Evolutionary conservation across 306 rosid species (phyloP).

Genomic region (Arachis hypogaea): DNA sequence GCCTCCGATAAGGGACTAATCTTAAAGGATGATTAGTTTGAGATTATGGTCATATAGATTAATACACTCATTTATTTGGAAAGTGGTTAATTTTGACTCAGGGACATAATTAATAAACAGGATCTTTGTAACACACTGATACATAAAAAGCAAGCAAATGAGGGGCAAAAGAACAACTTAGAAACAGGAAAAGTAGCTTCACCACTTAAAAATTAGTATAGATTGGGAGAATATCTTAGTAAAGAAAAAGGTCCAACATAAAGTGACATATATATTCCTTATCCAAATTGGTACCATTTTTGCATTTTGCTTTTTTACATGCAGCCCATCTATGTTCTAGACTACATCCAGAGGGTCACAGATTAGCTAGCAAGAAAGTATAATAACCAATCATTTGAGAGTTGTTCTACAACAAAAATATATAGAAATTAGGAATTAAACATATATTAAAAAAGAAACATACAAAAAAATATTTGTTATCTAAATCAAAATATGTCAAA

Average conservation of each 20-base stretch:
- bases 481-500: too few species aligned
- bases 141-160: not conserved
- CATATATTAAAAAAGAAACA: too few species aligned
- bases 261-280: not conserved
- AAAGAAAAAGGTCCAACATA: not conserved
- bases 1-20: too few species aligned
- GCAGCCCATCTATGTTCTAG: not conserved
- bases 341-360: not conserved
- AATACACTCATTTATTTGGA: too few species aligned
- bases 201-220: not conserved
- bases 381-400: too few species aligned
- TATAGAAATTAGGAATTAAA: too few species aligned
- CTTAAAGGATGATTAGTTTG: too few species aligned
- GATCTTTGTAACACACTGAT: not conserved
- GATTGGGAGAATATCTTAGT: not conserved
- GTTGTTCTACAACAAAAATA: too few species aligned
- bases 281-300: not conserved
- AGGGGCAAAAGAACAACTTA: not conserved
- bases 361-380: not conserved
- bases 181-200: not conserved
- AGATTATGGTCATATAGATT: too few species aligned
- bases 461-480: too few species aligned
- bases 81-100: too few species aligned
- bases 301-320: not conserved
- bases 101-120: not conserved